Percentiles rank a stretch among this genome's conserved stretches.
These are phyloP conservation scores for Mortierella alpina DNA, from an alignment of 192 early-diverging fungal genomes.

Conservation along the genomic window DNA sequence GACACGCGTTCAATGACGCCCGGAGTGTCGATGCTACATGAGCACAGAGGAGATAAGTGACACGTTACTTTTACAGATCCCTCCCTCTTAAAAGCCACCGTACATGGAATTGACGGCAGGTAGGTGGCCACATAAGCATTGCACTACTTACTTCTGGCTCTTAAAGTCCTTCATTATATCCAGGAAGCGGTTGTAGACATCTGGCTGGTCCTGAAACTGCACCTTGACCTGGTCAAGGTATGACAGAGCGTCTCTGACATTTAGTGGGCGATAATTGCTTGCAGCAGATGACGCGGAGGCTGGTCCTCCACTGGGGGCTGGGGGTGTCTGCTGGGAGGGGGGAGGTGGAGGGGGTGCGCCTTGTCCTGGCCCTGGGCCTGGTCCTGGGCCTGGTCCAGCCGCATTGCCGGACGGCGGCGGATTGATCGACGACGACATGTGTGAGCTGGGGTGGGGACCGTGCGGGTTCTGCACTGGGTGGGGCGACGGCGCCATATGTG, in stretches of 20 bases:
- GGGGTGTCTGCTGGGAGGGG: slow-evolving; percentile 33
- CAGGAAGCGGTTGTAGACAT: slow-evolving; percentile 97
- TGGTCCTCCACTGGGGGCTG: slow-evolving; percentile 27
- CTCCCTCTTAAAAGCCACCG: too few relatives aligned
- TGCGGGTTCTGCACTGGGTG: slow-evolving; percentile 46
- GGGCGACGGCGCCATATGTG: slow-evolving; percentile 43
- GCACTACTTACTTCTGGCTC: slow-evolving; percentile 80
- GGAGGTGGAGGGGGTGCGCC: slow-evolving; percentile 27
- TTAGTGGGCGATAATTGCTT: slow-evolving; percentile 68
- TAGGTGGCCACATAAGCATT: neutral
- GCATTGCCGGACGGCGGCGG: slow-evolving; percentile 31
- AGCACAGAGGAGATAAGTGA: neutral
- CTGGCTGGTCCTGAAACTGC: slow-evolving; percentile 91
- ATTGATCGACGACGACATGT: slow-evolving; percentile 50
- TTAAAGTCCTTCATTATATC: slow-evolving; percentile 99
- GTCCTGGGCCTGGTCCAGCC: slow-evolving; percentile 11
- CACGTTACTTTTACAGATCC: too few relatives aligned
- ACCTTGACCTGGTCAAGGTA: slow-evolving; percentile 97
- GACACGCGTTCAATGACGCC: slow-evolving; percentile 98
- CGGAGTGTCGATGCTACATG: slow-evolving; percentile 87
- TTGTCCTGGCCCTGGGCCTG: slow-evolving; percentile 10
- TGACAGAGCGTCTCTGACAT: slow-evolving; percentile 94
- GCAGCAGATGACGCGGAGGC: slow-evolving; percentile 32
- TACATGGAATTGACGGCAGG: neutral
- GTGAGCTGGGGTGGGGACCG: slow-evolving; percentile 28